phyloP scores from a whole-genome alignment of 148 eudicot genomes.

The Diospyros lotus region DNA sequence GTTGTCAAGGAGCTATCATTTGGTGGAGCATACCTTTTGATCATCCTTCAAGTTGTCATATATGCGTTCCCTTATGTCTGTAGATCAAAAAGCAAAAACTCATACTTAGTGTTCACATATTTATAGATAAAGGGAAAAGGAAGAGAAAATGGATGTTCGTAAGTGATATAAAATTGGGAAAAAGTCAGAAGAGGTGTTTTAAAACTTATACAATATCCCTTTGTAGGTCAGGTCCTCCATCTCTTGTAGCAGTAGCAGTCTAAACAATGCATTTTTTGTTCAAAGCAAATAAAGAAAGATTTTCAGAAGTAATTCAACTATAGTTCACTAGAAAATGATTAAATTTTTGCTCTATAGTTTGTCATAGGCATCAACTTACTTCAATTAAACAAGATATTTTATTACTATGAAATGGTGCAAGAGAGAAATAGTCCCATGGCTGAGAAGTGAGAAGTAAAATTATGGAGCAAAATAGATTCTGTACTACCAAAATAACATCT shows the following conservation, averaged over 20 bases:
- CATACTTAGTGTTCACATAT: not conserved
- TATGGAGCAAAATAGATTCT: not conserved
- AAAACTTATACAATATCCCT: not conserved
- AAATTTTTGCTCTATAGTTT: not conserved
- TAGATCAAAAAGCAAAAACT: slow-evolving; percentile 4
- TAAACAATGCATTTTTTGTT: not conserved
- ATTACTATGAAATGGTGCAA: not conserved
- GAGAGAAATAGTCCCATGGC: not conserved
- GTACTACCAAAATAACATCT: not conserved
- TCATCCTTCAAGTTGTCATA: slow-evolving; percentile 30
- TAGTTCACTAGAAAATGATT: not conserved
- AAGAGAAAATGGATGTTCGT: not conserved
- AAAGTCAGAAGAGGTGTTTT: not conserved
- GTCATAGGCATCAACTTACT: not conserved
- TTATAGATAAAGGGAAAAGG: not conserved
- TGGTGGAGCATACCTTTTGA: slow-evolving; percentile 28
- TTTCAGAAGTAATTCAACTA: not conserved
- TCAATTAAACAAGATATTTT: not conserved
- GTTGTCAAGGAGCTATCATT: not conserved
- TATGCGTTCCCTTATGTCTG: slow-evolving; percentile 32
- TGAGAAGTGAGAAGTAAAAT: not conserved
- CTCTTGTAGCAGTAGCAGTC: not conserved
- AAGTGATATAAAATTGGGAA: not conserved
- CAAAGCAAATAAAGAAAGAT: not conserved
- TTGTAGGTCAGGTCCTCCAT: not conserved